phyloP scores from a whole-genome alignment of 129 eudicot species.

The Flaveria ramosissima region DNA sequence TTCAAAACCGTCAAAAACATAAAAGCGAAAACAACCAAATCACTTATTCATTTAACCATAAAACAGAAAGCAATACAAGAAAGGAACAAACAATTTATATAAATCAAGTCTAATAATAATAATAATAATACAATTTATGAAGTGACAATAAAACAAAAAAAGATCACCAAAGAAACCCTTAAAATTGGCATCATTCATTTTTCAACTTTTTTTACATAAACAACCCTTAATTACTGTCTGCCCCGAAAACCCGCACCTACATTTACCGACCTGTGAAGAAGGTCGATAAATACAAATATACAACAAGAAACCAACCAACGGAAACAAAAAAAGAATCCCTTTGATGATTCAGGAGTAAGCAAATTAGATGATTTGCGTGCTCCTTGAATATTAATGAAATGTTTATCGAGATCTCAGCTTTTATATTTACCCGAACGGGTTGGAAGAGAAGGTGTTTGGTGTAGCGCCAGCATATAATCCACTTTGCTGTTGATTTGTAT shows the following conservation, averaged over 20 bases:
- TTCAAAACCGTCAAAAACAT: background rate
- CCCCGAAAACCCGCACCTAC: conserved; percentile 24
- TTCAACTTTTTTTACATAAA: conserved; percentile 6
- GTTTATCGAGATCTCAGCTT: background rate
- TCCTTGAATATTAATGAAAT: conserved; percentile 9
- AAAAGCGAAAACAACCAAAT: background rate
- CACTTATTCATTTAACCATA: background rate
- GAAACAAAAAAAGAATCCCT: background rate
- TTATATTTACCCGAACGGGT: conserved; percentile 66
- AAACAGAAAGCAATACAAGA: conserved; percentile 12
- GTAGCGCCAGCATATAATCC: conserved; percentile 35
- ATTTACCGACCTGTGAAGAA: background rate
- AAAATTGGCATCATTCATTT: background rate
- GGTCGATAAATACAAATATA: conserved; percentile 31
- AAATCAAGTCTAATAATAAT: conserved; percentile 1
- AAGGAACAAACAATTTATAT: background rate
- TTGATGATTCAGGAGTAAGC: conserved; percentile 19
- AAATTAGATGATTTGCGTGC: conserved; percentile 24
- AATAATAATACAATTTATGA: conserved; percentile 18
- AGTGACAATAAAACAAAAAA: conserved; percentile 13
- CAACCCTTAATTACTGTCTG: conserved; percentile 6
- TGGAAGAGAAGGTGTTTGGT: conserved; percentile 52
- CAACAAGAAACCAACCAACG: conserved; percentile 39
- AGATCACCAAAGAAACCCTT: conserved; percentile 1
- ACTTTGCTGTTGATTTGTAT: conserved; percentile 52